These are phyloP conservation scores for Arthrobotrys conoides DNA, from an alignment of 2,329 filamentous ascomycete species.

Conservation along the genomic window DNA sequence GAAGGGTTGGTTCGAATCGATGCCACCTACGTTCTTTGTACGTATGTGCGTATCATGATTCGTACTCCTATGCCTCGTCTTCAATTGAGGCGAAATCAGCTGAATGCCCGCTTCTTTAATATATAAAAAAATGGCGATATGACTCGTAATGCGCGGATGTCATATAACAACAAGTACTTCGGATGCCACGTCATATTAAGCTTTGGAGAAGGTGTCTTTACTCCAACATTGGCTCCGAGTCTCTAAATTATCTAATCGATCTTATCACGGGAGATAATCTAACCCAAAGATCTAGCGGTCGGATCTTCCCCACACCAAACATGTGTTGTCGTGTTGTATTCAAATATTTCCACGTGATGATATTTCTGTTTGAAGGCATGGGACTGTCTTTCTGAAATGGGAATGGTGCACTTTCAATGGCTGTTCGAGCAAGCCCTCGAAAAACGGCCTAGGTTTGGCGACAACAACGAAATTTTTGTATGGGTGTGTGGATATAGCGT, in stretches of 20 bases:
- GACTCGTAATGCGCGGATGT: neutral
- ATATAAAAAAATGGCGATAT: neutral
- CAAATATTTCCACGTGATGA: conserved; percentile 11
- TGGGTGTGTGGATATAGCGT: conserved; percentile 50
- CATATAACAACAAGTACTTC: neutral
- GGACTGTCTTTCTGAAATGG: conserved; percentile 58
- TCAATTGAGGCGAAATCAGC: conserved; percentile 5
- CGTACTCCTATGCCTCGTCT: neutral
- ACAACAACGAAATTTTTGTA: conserved; percentile 56
- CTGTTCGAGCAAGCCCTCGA: conserved; percentile 41
- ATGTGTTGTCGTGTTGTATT: conserved; percentile 39
- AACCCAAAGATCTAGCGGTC: neutral
- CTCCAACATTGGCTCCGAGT: conserved; percentile 31
- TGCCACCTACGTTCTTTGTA: conserved; percentile 18
- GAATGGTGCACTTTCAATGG: conserved; percentile 23
- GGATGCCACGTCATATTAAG: conserved; percentile 3
- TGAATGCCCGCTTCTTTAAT: neutral
- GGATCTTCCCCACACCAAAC: conserved; percentile 3
- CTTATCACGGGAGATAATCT: conserved; percentile 52
- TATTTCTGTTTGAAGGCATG: conserved; percentile 7
- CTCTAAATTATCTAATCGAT: conserved; percentile 55
- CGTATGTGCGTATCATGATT: neutral
- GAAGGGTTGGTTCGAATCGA: neutral
- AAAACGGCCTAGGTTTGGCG: conserved; percentile 35
- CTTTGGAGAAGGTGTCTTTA: conserved; percentile 10